phyloP scores from a whole-genome alignment of 768 basidiomycete genomes.

The Leccinum boreale region DNA sequence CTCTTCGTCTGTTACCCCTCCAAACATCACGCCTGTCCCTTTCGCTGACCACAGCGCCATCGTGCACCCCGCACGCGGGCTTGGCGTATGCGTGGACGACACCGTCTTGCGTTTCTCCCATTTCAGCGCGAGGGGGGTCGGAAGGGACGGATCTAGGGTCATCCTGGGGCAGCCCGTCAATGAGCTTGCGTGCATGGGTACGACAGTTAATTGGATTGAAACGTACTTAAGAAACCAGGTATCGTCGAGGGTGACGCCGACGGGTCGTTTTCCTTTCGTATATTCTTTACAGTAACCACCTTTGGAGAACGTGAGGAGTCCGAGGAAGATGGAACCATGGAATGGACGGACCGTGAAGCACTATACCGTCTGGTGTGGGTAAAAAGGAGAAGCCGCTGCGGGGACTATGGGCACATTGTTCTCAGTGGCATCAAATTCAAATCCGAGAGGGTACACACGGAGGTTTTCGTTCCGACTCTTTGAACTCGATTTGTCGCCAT shows the following conservation, averaged over 20 bases:
- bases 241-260: slow-evolving; percentile 87
- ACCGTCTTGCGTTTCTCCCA: slow-evolving; percentile 87
- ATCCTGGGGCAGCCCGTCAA: slow-evolving; percentile 27
- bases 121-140: slow-evolving; percentile 50
- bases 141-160: slow-evolving; percentile 24
- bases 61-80: slow-evolving; percentile 75
- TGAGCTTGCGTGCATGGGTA: neutral
- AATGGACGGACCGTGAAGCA: slow-evolving; percentile 61
- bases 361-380: slow-evolving; percentile 69
- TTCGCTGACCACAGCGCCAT: slow-evolving; percentile 79
- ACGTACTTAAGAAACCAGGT: slow-evolving; percentile 81
- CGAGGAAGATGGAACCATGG: neutral
- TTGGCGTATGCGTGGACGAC: slow-evolving; percentile 52
- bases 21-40: slow-evolving; percentile 75
- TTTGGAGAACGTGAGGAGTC: slow-evolving; percentile 21
- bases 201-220: neutral
- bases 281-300: slow-evolving; percentile 94
- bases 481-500: slow-evolving; percentile 77
- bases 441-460: slow-evolving; percentile 44
- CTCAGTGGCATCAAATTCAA: neutral
- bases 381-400: slow-evolving; percentile 86
- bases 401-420: slow-evolving; percentile 39
- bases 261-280: slow-evolving; percentile 74
- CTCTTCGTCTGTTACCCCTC: slow-evolving; percentile 88
- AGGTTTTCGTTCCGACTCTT: slow-evolving; percentile 66